Base-by-base conservation (phyloP, 2,329 filamentous ascomycete species). In the Fusarium annulatum region DNA sequence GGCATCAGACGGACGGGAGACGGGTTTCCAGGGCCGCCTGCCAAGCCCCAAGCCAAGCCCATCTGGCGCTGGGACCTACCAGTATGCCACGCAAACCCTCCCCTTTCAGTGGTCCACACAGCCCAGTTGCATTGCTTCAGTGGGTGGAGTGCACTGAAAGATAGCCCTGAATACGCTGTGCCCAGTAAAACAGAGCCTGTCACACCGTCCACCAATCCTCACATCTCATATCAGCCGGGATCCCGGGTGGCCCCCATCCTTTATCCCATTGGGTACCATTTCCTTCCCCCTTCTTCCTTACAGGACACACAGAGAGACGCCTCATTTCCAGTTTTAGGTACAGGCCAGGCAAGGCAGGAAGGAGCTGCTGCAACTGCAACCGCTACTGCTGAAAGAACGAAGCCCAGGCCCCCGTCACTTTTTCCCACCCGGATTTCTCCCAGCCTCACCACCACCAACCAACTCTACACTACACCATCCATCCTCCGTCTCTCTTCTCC, bases 301-400 rank as follows among this genome's bases (percentile, higher is more conserved):
- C 67, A 63, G 56, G 53, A 60, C 63, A 43, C 69, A 53, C 23
- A 49, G 30, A 49, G 36, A 51, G 64, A 67, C 75, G 75, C 73
- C 75, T 77, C 75, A 77, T 77, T 77, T 76, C 73, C 75, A 74
- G 72, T 77, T 76, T 76, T 76, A 75, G 69, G 74, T 72, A 75
- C 70, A 64, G 71, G 65, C 69, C 63, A 65, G 64, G 55, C 51
- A 64, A 60, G 65, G 59, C 71, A 69, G 70, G 70, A 71, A 52
- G 48, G 30, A 36, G 49, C 49, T 52, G 67, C 43, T 53, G 60
- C 59, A 49, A n/a, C 36, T 28, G 30, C 36, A 42, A 49, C 64
- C 68, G 56, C 67, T 64, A 49, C 64, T 72, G 55, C 69, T 65
- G 61, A 18, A 45, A 59, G 55, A 58, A 33, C 36, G 38, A 55